Percentiles rank a stretch among this genome's conserved stretches.
Evolutionary conservation across 208 protist species (phyloP).

Genomic region (Crithidia expoeki): DNA sequence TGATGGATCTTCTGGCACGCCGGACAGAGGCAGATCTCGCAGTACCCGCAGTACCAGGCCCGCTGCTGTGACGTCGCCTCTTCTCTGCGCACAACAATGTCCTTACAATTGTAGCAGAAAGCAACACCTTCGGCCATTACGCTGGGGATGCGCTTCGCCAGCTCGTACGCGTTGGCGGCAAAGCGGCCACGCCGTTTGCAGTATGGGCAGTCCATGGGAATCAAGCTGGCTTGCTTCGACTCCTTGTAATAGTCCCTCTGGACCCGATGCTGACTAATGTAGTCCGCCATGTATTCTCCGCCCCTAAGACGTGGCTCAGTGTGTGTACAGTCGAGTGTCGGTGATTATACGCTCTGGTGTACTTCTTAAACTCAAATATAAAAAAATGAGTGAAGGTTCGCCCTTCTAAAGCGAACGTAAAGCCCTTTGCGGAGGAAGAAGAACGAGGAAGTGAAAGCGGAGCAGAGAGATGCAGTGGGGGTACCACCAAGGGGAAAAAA

Average conservation of each 20-base stretch:
- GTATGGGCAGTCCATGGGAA: conserved; percentile 55
- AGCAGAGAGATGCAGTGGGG: too few relatives aligned
- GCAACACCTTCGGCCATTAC: conserved; percentile 38
- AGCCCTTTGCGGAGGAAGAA: too few relatives aligned
- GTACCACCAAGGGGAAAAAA: too few relatives aligned
- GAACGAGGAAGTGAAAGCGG: too few relatives aligned
- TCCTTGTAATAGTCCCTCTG: conserved; percentile 70
- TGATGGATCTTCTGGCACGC: conserved; percentile 26
- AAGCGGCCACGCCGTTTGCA: conserved; percentile 57
- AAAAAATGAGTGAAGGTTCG: too few relatives aligned
- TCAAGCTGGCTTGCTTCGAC: conserved; percentile 21
- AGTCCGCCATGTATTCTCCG: conserved; percentile 21
- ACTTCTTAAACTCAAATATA: too few relatives aligned
- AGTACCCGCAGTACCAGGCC: conserved; percentile 66
- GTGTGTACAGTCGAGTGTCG: too few relatives aligned
- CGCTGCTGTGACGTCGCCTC: conserved; percentile 21
- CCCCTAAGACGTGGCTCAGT: too few relatives aligned
- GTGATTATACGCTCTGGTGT: too few relatives aligned
- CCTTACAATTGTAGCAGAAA: conserved; percentile 38
- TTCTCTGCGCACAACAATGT: conserved; percentile 9
- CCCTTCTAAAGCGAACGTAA: too few relatives aligned
- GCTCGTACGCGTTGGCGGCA: conserved; percentile 59
- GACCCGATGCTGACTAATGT: conserved; percentile 28
- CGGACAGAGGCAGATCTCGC: conserved; percentile 61
- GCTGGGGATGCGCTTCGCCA: conserved; percentile 54